Base-by-base conservation (phyloP, 2,329 filamentous ascomycete species). In the Emmonsiellopsis sp. region DNA sequence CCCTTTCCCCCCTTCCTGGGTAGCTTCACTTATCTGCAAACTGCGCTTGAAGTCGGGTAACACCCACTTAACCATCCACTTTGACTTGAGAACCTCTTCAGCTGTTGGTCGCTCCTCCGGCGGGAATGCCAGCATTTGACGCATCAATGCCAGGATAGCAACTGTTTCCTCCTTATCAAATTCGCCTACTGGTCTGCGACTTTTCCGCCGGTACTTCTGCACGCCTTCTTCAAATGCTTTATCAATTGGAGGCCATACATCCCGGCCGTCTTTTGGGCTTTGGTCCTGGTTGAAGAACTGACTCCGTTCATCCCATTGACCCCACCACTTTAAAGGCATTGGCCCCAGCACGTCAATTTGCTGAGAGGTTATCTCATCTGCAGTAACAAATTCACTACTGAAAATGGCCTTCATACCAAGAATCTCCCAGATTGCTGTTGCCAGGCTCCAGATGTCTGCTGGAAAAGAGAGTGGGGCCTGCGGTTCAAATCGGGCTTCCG, bases 381-480 rank as follows among this genome's bases (percentile, higher is more conserved):
- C 38, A 6, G 54, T 56, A 1, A 32, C 51, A 26, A 53, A 51
- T 13, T 54, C 53, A 9, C 15, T 52, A 32, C 53, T 55, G 31
- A 62, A 59, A 38, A 61, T 54, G 0, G 55, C 48, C 44, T 61
- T 61, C 57, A 60, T 63, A 5, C 60, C 57, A 20, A 63, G 9
- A 35, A 65, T 60, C 52, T 64, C 62, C 59, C 59, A 65, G 13
- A 64, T 63, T 13, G 61, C 46, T 0, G 44, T 55, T 7, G 58
- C 58, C 38, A 65, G 41, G 31, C 61, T 62, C 60, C 61, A 65
- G 13, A 65, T 62, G 40, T 63, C 61, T 44, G 61, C 52, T 10
- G 60, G 42, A 54, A 55, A 64, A 37, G 60, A 51, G 0, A 65
- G 59, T 2, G 57, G 52, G 0, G 45, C 10, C 4, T 58, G 32